Base-by-base conservation (phyloP, 2,329 filamentous ascomycete species). In the Fusarium sp. region DNA sequence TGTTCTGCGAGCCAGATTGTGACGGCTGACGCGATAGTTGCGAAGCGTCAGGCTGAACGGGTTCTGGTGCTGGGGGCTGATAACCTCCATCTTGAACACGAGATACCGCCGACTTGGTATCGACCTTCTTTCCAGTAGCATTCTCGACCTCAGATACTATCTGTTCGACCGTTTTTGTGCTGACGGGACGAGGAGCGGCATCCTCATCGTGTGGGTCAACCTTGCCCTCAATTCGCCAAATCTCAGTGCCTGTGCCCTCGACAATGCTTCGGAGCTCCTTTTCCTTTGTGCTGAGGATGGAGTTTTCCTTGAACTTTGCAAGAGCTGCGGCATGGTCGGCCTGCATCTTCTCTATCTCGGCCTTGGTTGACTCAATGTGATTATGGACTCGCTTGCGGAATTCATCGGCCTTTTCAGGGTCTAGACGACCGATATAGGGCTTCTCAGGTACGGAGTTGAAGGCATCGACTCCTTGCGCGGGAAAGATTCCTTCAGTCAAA, bases 281-380 rank as follows among this genome's bases (percentile, higher is more conserved):
- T 81, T 98, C 95, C 3, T 94, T 92, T 62, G 89, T 86, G 75
- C 90, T 91, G 54, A 97, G 86, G 1, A 90, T 82, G 12, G 92
- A 92, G 59, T 90, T 91, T 61, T 89, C 88, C 80, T 91, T 92
- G 75, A 97, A 88, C 72, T 91, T 92, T 29, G 90, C 89, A 83
- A 98, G 88, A 63, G 91, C 88, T 76, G 90, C 90, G 5, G 90
- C 91, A 80, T 99, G 95, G 33, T 92, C 89, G 38, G 88, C 89
- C 81, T 94, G 94, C 88, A 98, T 91, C 74, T 90, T 91, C 75
- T 95, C 92, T 61, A 98, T 94, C 76, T 98, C 95, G 2, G 89
- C 89, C 68, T 93, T 90, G 55, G 93, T 92, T 33, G 92, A 89
- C 13, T 89, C 87, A 15, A 96, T 87, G 77, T 93, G 92, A 52